These are phyloP conservation scores for Chlamydomonas schloesseri DNA, from an alignment of 139 green algal genomes.

Conservation along the genomic window DNA sequence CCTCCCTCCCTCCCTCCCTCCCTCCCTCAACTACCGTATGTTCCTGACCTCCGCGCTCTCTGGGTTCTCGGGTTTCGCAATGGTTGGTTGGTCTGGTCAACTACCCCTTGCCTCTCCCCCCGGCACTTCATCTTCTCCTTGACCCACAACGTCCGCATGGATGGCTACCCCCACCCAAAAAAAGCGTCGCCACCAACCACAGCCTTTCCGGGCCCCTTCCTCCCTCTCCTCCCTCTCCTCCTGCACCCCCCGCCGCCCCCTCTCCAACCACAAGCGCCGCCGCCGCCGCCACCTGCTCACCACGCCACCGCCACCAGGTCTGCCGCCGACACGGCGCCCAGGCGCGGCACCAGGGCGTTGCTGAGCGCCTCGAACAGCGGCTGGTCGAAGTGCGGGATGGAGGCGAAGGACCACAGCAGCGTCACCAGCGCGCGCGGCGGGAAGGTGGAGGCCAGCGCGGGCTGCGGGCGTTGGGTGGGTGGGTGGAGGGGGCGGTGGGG, in stretches of 20 bases:
- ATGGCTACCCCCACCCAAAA: no score
- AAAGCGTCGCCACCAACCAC: no score
- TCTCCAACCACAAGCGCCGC: not conserved
- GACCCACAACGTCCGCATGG: no score
- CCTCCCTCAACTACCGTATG: no score
- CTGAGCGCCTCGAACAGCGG: constrained; percentile 24
- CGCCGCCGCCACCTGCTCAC: constrained; percentile 13
- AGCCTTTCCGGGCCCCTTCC: no score
- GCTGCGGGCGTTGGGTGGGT: not conserved
- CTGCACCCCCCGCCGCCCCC: not conserved
- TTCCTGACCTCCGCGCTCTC: no score
- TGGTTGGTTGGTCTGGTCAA: no score
- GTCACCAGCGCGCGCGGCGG: constrained; percentile 16
- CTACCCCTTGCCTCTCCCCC: no score
- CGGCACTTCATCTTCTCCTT: no score
- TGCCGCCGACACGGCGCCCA: not conserved
- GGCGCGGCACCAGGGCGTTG: not conserved
- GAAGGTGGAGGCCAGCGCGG: not conserved
- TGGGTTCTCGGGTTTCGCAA: no score
- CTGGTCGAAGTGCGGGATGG: constrained; percentile 13
- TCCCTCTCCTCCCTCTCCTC: no score
- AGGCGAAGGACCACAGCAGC: constrained; percentile 44
- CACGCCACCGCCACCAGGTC: constrained; percentile 31
- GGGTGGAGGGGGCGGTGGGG: not conserved
- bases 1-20: no score